These are phyloP conservation scores for Gaeumannomyces tritici DNA, from an alignment of 2,329 filamentous ascomycete species.

Conservation along the genomic window DNA sequence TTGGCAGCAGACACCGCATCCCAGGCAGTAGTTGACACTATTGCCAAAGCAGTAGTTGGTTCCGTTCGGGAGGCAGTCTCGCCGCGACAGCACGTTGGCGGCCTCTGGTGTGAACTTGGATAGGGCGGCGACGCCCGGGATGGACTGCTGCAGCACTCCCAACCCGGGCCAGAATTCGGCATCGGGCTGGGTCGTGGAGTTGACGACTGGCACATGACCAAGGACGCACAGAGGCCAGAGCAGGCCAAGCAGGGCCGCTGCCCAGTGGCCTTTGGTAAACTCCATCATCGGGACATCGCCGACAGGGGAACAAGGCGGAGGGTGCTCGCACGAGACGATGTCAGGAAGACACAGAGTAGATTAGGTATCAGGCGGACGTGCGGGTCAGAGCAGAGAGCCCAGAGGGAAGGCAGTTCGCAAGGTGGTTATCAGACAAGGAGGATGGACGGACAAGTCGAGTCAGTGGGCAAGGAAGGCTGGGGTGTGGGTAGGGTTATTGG, in stretches of 20 bases:
- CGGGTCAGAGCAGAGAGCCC: no score
- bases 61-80: constrained; percentile 20
- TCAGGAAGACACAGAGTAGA: neutral
- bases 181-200: neutral
- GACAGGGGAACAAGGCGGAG: neutral
- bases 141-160: constrained; percentile 4
- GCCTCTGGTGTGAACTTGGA: constrained; percentile 10
- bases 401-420: no score
- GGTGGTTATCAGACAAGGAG: no score
- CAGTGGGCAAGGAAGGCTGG: neutral
- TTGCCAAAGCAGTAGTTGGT: constrained; percentile 23
- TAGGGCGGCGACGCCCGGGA: constrained; percentile 12
- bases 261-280: neutral
- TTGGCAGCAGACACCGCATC: constrained; percentile 19
- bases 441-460: neutral
- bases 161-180: neutral
- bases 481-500: neutral
- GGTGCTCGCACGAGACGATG: neutral
- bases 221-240: neutral
- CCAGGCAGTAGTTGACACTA: constrained; percentile 15
- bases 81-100: constrained; percentile 8
- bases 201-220: neutral
- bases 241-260: neutral
- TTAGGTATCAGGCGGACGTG: neutral
- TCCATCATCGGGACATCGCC: neutral